Conservation (phyloP, 768 basidiomycete genomes). For the Kwoniella shandongensis region DNA sequence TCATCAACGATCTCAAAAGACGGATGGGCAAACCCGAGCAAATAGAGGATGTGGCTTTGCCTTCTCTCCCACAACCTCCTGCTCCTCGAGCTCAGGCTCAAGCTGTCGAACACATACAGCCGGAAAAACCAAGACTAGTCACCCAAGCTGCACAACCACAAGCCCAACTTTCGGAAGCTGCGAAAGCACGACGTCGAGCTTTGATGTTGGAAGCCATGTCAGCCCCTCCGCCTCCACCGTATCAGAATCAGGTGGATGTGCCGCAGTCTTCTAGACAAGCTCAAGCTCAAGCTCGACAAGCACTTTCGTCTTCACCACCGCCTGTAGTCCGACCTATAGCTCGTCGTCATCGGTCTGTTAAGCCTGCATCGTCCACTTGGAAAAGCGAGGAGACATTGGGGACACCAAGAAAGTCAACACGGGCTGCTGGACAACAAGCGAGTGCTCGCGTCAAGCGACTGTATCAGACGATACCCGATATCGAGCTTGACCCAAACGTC, state of each 20-base stretch:
- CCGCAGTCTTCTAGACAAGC: background rate
- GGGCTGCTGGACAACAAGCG: slow-evolving; percentile 9
- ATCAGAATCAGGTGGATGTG: no score
- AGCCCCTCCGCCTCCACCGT: no score
- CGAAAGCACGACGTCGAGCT: background rate
- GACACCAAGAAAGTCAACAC: slow-evolving; percentile 5
- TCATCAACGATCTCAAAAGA: slow-evolving; percentile 63
- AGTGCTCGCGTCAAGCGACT: slow-evolving; percentile 5
- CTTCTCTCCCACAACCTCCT: background rate
- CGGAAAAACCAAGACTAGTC: no score
- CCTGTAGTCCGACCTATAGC: slow-evolving; percentile 4
- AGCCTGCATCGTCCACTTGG: background rate
- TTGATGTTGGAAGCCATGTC: no score
- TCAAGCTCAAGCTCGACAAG: background rate
- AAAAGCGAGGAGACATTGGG: background rate
- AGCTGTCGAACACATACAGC: background rate
- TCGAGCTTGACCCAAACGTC: background rate
- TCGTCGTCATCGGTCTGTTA: background rate
- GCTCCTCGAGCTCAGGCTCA: slow-evolving; percentile 6
- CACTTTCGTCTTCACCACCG: slow-evolving; percentile 1
- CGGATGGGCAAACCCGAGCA: slow-evolving; percentile 65
- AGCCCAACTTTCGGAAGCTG: slow-evolving; percentile 3
- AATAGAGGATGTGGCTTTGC: slow-evolving; percentile 4
- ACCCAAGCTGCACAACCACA: background rate
- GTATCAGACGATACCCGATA: slow-evolving; percentile 7